Conservation (phyloP, 2,329 filamentous ascomycete species). For the Delphinella strobiligena region DNA sequence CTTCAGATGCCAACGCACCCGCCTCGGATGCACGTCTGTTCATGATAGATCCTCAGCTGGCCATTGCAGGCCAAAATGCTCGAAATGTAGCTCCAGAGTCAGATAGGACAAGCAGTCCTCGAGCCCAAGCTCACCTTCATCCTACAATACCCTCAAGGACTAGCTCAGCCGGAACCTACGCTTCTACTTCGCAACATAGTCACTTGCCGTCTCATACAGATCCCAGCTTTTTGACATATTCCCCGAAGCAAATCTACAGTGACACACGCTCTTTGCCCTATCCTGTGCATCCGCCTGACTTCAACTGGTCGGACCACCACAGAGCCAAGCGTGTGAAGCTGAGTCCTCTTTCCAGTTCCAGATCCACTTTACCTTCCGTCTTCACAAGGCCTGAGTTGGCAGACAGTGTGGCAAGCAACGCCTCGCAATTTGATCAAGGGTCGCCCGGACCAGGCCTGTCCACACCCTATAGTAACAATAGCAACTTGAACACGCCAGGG, state of each 20-base stretch:
- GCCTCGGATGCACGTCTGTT: not conserved
- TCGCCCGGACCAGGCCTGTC: slow-evolving; percentile 7
- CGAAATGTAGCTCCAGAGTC: not conserved
- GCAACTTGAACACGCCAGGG: slow-evolving; percentile 27
- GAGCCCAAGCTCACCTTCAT: too few species aligned
- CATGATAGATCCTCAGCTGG: slow-evolving; percentile 1
- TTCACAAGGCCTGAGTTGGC: too few species aligned
- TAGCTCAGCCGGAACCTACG: too few species aligned
- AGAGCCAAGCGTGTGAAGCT: slow-evolving; percentile 23
- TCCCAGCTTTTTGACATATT: too few species aligned
- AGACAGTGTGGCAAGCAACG: not conserved
- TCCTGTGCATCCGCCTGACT: slow-evolving; percentile 6
- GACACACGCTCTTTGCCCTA: not conserved
- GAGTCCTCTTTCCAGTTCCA: slow-evolving; percentile 11
- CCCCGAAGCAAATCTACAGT: too few species aligned
- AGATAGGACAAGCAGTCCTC: too few species aligned
- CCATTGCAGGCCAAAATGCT: not conserved
- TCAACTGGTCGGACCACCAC: slow-evolving; percentile 23
- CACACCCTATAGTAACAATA: slow-evolving; percentile 29
- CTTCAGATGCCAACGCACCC: too few species aligned
- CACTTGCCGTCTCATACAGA: not conserved
- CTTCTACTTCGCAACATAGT: not conserved
- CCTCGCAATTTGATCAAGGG: not conserved
- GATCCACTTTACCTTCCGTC: not conserved
- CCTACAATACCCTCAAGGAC: too few species aligned